Conservation (phyloP, 495 filamentous ascomycete species). For the Aspergillus baeticus region DNA sequence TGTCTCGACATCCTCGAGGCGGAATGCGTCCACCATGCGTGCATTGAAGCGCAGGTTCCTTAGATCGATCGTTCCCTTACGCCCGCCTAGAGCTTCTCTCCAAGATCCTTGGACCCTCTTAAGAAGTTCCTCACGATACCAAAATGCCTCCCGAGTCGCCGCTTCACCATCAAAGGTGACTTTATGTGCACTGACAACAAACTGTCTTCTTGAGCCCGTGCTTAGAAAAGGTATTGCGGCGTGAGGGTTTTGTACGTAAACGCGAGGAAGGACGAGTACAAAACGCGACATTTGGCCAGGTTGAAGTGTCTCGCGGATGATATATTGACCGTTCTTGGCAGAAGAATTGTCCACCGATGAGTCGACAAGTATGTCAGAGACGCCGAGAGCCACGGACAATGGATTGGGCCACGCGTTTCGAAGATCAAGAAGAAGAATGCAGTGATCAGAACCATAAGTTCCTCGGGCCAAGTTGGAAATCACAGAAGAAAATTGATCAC, state of each 20-base stretch:
- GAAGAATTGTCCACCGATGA: not conserved
- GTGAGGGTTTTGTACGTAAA: conserved; percentile 74
- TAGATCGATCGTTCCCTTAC: conserved; percentile 72
- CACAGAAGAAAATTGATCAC: conserved; percentile 38
- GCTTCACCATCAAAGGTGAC: conserved; percentile 77
- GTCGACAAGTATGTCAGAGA: conserved; percentile 40
- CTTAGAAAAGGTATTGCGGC: conserved; percentile 79
- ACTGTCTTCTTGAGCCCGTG: conserved; percentile 71
- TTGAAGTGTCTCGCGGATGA: conserved; percentile 60
- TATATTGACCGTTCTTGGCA: conserved; percentile 33
- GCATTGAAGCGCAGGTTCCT: conserved; percentile 68
- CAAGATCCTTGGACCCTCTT: conserved; percentile 69
- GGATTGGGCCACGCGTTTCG: conserved; percentile 84
- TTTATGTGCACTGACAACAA: conserved; percentile 79
- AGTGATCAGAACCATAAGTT: conserved; percentile 60
- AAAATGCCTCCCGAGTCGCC: conserved; percentile 79
- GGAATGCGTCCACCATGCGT: conserved; percentile 81
- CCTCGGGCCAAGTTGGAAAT: conserved; percentile 41
- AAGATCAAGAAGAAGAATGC: conserved; percentile 78
- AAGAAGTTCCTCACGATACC: conserved; percentile 85
- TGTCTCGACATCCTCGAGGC: conserved; percentile 76
- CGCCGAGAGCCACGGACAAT: conserved; percentile 55
- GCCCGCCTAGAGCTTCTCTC: conserved; percentile 57
- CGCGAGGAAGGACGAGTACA: conserved; percentile 71
- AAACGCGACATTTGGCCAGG: conserved; percentile 79